Percentiles rank a stretch among this genome's conserved stretches.
phyloP scores from a whole-genome alignment of 2,329 filamentous ascomycete species.

The Dryadomyces quercivorus region DNA sequence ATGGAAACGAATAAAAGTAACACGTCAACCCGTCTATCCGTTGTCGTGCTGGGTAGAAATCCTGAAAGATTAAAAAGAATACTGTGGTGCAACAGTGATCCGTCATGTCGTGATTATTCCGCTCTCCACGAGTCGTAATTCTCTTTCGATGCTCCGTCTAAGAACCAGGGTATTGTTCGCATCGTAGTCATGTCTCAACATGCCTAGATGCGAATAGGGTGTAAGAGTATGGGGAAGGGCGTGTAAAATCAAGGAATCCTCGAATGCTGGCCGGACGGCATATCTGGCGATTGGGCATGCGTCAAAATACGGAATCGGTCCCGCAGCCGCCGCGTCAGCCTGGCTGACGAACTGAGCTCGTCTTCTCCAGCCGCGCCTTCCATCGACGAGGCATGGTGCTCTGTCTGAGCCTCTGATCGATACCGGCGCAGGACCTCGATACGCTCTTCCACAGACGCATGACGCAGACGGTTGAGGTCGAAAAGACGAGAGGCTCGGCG shows the following conservation, averaged over 20 bases:
- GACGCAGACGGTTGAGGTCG: constrained; percentile 43
- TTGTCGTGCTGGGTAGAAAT: neutral
- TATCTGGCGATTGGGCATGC: constrained; percentile 23
- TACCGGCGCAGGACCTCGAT: constrained; percentile 44
- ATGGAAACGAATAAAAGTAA: neutral
- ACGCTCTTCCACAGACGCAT: constrained; percentile 50
- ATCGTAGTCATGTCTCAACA: too few species aligned
- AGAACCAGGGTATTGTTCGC: neutral
- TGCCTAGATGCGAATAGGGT: too few species aligned
- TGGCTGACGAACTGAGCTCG: constrained; percentile 27
- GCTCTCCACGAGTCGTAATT: neutral
- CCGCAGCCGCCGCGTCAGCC: constrained; percentile 35
- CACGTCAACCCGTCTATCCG: neutral
- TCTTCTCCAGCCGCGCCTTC: constrained; percentile 18
- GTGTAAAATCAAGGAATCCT: too few species aligned
- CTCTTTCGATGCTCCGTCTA: neutral
- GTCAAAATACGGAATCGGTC: constrained; percentile 42
- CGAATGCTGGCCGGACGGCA: neutral
- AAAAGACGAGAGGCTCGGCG: constrained; percentile 37
- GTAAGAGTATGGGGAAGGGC: too few species aligned
- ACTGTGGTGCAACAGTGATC: neutral
- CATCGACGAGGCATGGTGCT: neutral
- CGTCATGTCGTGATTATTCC: neutral
- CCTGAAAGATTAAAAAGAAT: neutral
- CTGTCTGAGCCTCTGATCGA: constrained; percentile 25